Conservation (phyloP, 768 basidiomycete species). For the Tephrocybe sp. region DNA sequence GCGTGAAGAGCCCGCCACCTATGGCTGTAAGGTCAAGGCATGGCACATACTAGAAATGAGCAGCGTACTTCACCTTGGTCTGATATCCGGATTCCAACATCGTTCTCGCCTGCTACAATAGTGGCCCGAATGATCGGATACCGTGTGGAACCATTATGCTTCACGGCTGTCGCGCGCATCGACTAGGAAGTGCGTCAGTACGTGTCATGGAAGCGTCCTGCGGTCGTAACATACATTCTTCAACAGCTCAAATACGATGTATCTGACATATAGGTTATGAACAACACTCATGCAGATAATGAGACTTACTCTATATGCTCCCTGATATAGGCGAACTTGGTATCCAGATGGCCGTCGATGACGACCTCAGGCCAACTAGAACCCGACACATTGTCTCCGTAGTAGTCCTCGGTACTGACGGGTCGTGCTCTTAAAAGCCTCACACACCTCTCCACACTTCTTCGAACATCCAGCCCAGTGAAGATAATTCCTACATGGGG, state of each 20-base stretch:
- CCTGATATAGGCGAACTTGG: constrained; percentile 78
- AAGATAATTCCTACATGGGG: constrained; percentile 85
- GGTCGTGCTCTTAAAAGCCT: constrained; percentile 52
- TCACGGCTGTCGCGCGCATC: constrained; percentile 64
- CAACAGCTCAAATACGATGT: constrained; percentile 86
- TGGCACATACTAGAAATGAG: neutral
- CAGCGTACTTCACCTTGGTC: constrained; percentile 64
- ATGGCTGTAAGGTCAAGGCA: constrained; percentile 11
- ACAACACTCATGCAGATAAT: neutral
- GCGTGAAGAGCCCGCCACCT: constrained; percentile 72
- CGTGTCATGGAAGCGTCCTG: neutral
- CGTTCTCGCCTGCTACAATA: constrained; percentile 70
- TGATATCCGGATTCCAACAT: constrained; percentile 84
- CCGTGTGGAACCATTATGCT: constrained; percentile 40
- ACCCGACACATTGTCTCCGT: constrained; percentile 22
- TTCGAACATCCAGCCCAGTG: constrained; percentile 68
- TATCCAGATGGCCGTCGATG: constrained; percentile 71
- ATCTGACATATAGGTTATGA: constrained; percentile 39
- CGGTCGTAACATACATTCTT: constrained; percentile 69
- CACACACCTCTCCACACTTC: constrained; percentile 70
- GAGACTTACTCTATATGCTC: constrained; percentile 78
- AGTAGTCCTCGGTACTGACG: constrained; percentile 40
- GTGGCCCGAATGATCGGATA: constrained; percentile 74
- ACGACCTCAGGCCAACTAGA: constrained; percentile 60
- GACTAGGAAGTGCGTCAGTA: constrained; percentile 42